A percentile compares a stretch with the other conserved stretches of the same genome.
Evolutionary conservation across 2,329 filamentous ascomycete genomes (phyloP).

Genomic region (Aspergillus ochraceoroseus): DNA sequence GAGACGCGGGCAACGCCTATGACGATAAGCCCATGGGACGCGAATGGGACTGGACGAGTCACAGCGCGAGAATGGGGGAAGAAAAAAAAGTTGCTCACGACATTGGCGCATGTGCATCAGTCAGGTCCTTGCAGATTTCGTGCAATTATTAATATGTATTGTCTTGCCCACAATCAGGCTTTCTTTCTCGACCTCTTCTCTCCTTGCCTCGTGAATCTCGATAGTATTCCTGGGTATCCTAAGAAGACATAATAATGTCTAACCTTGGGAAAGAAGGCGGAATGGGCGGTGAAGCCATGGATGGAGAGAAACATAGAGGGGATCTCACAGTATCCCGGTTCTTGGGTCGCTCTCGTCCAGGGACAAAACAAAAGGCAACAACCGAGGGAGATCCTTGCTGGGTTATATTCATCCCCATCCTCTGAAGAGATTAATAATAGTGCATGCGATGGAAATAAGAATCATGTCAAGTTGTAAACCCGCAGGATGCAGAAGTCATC

Average conservation of each 20-base stretch:
- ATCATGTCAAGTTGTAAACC: conserved; percentile 22
- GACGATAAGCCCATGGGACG: conserved; percentile 24
- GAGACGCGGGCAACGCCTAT: conserved; percentile 18
- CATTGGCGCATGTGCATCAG: conserved; percentile 16
- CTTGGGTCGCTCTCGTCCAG: conserved; percentile 7
- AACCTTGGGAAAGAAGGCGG: too few relatives aligned
- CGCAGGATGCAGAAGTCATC: conserved; percentile 22
- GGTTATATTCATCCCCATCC: background rate
- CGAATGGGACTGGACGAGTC: conserved; percentile 28
- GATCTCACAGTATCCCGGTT: conserved; percentile 5
- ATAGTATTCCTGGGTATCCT: too few relatives aligned
- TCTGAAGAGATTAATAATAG: background rate
- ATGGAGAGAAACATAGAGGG: too few relatives aligned
- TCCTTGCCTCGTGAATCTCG: too few relatives aligned
- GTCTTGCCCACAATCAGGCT: background rate
- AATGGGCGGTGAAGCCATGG: too few relatives aligned
- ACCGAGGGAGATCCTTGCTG: background rate
- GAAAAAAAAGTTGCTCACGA: conserved; percentile 17
- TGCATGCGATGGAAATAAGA: conserved; percentile 21
- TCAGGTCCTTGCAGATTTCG: conserved; percentile 30
- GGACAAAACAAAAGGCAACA: too few relatives aligned
- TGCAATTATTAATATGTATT: conserved; percentile 16
- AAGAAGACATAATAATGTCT: too few relatives aligned
- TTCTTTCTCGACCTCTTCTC: too few relatives aligned
- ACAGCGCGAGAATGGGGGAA: conserved; percentile 23